Evolutionary conservation across 2,329 filamentous ascomycete species (phyloP), one percentile per base, ranked within the genome.

Genomic region (Fusarium robinianum): DNA sequence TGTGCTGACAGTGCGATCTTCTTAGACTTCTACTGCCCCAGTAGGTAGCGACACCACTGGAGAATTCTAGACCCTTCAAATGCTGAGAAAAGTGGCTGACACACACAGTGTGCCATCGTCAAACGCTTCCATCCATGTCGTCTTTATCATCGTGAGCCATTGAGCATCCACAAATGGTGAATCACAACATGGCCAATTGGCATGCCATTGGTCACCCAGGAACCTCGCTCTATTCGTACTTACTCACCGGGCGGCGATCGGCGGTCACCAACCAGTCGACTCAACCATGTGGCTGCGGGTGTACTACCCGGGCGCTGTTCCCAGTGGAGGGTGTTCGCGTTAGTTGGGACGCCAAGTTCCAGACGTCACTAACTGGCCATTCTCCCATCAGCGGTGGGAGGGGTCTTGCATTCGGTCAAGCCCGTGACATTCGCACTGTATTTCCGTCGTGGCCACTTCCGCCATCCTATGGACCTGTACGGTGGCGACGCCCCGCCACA

Each of bases 241-340:
- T 33, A 37, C n/a, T 9, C 16, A 42, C 24, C 37, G 41, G 37
- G 32, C 35, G 44, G 50, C 27, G 47, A 53, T 53, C 51, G 49
- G 41, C 40, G 32, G 16, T 32, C 41, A 39, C 41, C 40, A 34
- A 37, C 53, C 55, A 60, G 57, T 60, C 41, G 37, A 44, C 30
- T 37, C 36, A 26, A 31, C 48, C 49, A 51, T 46, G 45, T 58
- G 55, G n/a, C 29, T 26, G 27, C 16, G 19, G 16, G 23, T 21
- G 10, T 9, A n/a, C 14, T n/a, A 19, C 14, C 8, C 26, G 36
- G 23, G 32, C 32, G n/a, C n/a, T n/a, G n/a, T n/a, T 17, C 23
- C 25, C 10, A 37, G 41, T 46, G 41, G 45, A 57, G 57, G n/a
- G 53, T 25, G 57, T 61, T 61, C 47, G 52, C 49, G 27, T 48